These are phyloP conservation scores for Xylaria sp. DNA, from an alignment of 2,329 filamentous ascomycete species.

Conservation along the genomic window DNA sequence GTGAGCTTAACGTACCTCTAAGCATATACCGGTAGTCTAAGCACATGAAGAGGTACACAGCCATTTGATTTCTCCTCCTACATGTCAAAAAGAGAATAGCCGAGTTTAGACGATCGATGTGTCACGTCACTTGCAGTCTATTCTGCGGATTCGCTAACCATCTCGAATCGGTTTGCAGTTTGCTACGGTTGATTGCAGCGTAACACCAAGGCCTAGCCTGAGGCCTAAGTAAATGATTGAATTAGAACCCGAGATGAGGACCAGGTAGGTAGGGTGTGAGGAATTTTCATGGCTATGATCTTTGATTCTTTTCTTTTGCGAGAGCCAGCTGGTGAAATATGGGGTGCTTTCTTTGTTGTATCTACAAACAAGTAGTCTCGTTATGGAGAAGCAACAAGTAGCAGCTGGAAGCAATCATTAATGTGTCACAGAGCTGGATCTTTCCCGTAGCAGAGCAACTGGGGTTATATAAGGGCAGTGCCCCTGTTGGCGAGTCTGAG, in stretches of 20 bases:
- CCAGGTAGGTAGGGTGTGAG: neutral
- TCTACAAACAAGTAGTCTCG: neutral
- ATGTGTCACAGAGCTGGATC: neutral
- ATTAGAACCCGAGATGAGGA: neutral
- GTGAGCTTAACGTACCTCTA: neutral
- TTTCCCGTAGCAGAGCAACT: neutral
- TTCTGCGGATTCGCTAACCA: neutral
- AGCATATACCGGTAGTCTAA: neutral
- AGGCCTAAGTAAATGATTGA: neutral
- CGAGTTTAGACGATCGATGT: neutral
- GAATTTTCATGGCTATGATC: neutral
- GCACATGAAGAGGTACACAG: neutral
- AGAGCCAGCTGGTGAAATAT: neutral
- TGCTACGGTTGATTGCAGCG: neutral
- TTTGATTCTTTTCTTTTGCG: neutral
- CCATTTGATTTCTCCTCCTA: neutral
- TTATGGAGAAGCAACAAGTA: neutral
- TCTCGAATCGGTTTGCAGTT: conserved; percentile 8
- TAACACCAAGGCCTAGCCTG: neutral
- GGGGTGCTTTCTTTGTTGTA: neutral
- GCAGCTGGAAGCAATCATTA: neutral
- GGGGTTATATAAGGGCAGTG: conserved; percentile 3
- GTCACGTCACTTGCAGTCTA: neutral
- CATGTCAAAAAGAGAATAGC: neutral
- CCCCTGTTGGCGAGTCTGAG: neutral